Conservation (phyloP, 2,329 filamentous ascomycete species). For the Trichoderma sp. region DNA sequence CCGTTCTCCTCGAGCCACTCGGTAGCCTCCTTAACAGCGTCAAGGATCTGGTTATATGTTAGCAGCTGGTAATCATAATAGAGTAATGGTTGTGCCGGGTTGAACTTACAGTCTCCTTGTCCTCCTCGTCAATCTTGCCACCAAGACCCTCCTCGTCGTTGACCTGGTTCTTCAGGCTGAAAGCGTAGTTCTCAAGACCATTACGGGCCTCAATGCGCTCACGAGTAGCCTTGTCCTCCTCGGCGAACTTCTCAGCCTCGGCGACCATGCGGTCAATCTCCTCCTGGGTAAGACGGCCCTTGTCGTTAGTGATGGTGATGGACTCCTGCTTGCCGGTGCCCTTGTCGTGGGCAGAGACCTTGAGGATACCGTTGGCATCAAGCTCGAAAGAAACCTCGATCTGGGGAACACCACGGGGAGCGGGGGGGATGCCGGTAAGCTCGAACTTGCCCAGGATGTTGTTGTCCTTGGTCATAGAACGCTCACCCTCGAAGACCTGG, state of each 20-base stretch:
- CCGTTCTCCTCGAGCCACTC: conserved; percentile 98
- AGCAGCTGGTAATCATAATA: conserved; percentile 29
- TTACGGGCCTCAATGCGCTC: conserved; percentile 97
- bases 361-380: conserved; percentile 96
- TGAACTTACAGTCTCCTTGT: conserved; percentile 83
- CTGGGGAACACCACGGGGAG: conserved; percentile 93
- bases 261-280: conserved; percentile 99
- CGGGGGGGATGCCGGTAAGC: conserved; percentile 90
- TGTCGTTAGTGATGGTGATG: conserved; percentile 99
- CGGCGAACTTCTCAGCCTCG: conserved; percentile 97
- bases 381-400: conserved; percentile 98
- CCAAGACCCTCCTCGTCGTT: conserved; percentile 95
- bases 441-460: conserved; percentile 98
- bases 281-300: conserved; percentile 92
- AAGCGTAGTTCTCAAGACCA: conserved; percentile 97
- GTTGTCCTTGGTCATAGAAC: conserved; percentile 93
- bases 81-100: neutral
- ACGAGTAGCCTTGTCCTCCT: conserved; percentile 97
- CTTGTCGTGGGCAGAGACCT: conserved; percentile 95
- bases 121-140: conserved; percentile 97
- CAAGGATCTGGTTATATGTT: conserved; percentile 64
- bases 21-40: conserved; percentile 93
- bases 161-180: conserved; percentile 98
- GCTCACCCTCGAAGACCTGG: conserved; percentile 93
- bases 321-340: conserved; percentile 95